A percentile compares a stretch with the other conserved stretches of the same genome.
phyloP scores from a whole-genome alignment of 495 filamentous ascomycete species.

The Cryomyces minteri region DNA sequence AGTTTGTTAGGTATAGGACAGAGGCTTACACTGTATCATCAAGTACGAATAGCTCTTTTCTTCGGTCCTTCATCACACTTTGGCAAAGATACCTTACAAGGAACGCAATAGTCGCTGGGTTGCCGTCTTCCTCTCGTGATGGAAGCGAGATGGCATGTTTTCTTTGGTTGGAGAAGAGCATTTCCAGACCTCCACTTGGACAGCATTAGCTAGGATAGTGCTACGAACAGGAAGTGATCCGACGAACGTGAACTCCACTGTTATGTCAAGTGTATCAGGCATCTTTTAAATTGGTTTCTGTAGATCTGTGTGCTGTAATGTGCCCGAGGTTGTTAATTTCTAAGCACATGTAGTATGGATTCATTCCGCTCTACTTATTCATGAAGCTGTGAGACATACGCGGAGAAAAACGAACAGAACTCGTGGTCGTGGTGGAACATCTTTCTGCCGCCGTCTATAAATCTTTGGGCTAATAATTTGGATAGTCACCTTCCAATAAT shows the following conservation, averaged over 20 bases:
- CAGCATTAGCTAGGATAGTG: background rate
- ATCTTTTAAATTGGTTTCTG: no score
- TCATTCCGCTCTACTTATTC: no score
- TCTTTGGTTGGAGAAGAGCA: slow-evolving; percentile 71
- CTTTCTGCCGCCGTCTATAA: no score
- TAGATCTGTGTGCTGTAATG: no score
- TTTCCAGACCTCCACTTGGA: slow-evolving; percentile 77
- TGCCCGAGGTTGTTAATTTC: no score
- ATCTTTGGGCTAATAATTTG: no score
- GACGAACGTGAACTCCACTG: slow-evolving; percentile 60
- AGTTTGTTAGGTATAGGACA: background rate
- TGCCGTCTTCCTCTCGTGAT: slow-evolving; percentile 33
- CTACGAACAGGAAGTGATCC: background rate
- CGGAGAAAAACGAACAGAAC: no score
- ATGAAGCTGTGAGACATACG: no score
- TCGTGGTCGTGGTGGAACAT: no score
- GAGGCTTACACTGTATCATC: slow-evolving; percentile 66
- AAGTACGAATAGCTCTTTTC: slow-evolving; percentile 78
- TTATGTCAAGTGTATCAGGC: slow-evolving; percentile 25
- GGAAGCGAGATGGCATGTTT: slow-evolving; percentile 55
- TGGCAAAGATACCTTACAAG: slow-evolving; percentile 68
- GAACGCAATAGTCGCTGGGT: slow-evolving; percentile 48
- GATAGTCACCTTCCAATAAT: no score
- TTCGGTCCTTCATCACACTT: slow-evolving; percentile 66
- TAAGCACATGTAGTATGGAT: no score